Evolutionary conservation across 176 grass and related monocot species (phyloP).

Genomic region (Leersia perrieri): DNA sequence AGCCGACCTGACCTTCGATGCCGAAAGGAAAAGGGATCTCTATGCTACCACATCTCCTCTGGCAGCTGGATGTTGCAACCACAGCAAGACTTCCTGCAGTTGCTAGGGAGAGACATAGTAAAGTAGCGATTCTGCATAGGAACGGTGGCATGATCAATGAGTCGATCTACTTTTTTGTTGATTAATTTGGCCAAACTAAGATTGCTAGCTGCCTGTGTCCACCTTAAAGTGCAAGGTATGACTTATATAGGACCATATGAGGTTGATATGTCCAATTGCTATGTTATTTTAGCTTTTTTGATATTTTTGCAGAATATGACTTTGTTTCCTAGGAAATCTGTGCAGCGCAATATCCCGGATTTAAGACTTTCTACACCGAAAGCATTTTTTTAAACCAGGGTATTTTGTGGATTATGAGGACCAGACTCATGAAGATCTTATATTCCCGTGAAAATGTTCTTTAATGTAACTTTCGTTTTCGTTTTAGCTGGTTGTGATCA

Average conservation of each 20-base stretch:
- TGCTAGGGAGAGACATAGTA: background rate
- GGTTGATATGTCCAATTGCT: no score
- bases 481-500: background rate
- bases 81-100: background rate
- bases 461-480: background rate
- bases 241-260: no score
- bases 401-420: background rate
- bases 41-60: background rate
- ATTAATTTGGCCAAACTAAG: no score
- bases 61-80: background rate
- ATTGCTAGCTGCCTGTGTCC: no score
- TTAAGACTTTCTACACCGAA: background rate
- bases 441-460: slow-evolving; percentile 1
- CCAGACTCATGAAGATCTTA: background rate
- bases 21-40: slow-evolving; percentile 8
- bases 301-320: no score
- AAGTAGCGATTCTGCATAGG: no score
- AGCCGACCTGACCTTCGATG: background rate
- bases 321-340: no score
- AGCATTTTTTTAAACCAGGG: background rate
- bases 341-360: no score
- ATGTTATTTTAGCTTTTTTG: no score
- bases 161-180: no score
- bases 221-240: no score
- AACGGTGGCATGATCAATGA: no score